Percentiles rank a stretch among this genome's conserved stretches.
phyloP scores from a whole-genome alignment of 305 asterid species.

The Fraxinus albicans region DNA sequence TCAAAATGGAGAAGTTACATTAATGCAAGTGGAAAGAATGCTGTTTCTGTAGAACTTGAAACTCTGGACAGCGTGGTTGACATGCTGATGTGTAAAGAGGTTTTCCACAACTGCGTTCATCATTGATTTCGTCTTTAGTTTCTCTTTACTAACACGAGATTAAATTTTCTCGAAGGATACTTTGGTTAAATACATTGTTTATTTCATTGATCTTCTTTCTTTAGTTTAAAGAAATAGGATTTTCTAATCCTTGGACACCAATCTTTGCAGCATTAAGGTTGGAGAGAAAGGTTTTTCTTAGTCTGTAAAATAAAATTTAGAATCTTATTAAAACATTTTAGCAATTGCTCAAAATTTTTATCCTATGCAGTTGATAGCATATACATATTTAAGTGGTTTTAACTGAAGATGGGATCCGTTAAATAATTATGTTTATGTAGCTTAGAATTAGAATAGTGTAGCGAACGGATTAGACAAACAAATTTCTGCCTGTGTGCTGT shows the following conservation, averaged over 20 bases:
- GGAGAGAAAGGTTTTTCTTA: background rate
- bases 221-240: background rate
- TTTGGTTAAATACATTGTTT: background rate
- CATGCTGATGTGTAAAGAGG: conserved; percentile 78
- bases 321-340: background rate
- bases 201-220: background rate
- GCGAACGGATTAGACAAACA: conserved; percentile 11
- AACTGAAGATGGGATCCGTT: background rate
- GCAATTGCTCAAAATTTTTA: background rate
- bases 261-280: background rate
- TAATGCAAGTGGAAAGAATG: conserved; percentile 67
- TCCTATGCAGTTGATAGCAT: background rate
- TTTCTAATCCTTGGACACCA: background rate
- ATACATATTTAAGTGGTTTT: background rate
- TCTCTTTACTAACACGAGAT: background rate
- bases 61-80: conserved; percentile 53
- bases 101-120: conserved; percentile 24
- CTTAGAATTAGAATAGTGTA: conserved; percentile 16
- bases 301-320: background rate
- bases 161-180: background rate
- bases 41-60: conserved; percentile 63
- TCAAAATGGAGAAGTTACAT: conserved; percentile 76
- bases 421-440: background rate
- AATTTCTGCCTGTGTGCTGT: conserved; percentile 17
- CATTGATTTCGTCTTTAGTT: conserved; percentile 6